Evolutionary conservation across 2,329 filamentous ascomycete genomes (phyloP), one percentile per base, ranked within the genome.

Genomic region (Anisogramma anomala): DNA sequence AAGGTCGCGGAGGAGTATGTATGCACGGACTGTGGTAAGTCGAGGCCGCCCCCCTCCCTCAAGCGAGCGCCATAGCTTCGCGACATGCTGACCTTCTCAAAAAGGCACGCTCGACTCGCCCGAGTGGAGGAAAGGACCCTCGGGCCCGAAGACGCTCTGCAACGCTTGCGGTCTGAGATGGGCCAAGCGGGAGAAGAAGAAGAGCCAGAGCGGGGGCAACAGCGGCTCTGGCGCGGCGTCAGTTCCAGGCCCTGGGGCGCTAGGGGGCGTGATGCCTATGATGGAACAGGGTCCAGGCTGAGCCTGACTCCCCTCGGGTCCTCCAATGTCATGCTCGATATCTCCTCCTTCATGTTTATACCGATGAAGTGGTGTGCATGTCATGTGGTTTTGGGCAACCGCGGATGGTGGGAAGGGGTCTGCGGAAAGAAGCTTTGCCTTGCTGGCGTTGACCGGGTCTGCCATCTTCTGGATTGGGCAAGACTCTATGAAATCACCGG

Each of bases 111-210:
- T 93, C 30, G 88, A 95, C 56, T 94, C 85, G 13, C 89, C 89
- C 0, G 89, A 96, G 66, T 96, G 89, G 89, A 74, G 89, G 48
- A 95, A 94, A 60, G 89, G 89, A 0, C 89, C 89, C 0, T 85
- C 77, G 48, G 89, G 89, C 2, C 88, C 88, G 1, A 95, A 96
- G 62, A 95, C 89, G 7, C 66, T 96, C 10, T 96, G 89, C 62
- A 96, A 96, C 64, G 89, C 89, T 6, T 96, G 89, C 57, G 89
- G 89, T 27, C 64, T 82, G 22, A 68, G 78, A 39, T 82, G 78
- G 78, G 77, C 78, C 13, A 78, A 84, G 74, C 87, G 84, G 56
- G 84, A 91, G 57, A 91, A 91, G 69, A 89, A 86, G 56, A 61
- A 56, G 40, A 56, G 51, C 41, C 50, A 52, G 17, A 11, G 9